phyloP scores from a whole-genome alignment of 345 rosid species.

The Ricinus communis region DNA sequence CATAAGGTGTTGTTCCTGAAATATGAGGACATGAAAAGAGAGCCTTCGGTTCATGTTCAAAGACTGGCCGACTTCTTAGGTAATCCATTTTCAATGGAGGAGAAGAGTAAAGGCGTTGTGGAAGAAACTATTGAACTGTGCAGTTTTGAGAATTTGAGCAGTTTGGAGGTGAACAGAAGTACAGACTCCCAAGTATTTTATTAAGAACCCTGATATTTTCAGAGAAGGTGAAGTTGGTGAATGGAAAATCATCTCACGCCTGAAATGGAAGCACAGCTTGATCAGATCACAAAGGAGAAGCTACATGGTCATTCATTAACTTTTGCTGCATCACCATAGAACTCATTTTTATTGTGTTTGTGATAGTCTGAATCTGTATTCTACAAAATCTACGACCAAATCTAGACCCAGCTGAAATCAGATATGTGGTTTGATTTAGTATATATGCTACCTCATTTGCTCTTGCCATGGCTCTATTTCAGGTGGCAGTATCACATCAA shows the following conservation, averaged over 20 bases:
- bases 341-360: no score
- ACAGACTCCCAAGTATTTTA: no score
- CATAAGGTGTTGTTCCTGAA: no score
- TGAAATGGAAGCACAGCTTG: background rate
- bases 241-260: background rate
- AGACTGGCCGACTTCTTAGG: background rate
- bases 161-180: background rate
- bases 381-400: no score
- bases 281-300: background rate
- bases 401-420: no score
- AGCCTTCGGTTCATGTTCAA: background rate
- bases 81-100: background rate
- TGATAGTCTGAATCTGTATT: no score
- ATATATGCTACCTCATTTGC: no score
- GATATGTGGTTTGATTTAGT: no score
- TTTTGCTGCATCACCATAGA: no score
- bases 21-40: no score
- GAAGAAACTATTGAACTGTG: background rate
- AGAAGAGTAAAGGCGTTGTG: background rate
- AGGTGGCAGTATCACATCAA: no score
- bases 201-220: background rate
- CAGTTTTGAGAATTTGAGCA: slow-evolving; percentile 3
- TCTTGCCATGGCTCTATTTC: no score
- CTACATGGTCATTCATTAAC: background rate
- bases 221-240: slow-evolving; percentile 11